Evolutionary conservation across 2,329 filamentous ascomycete genomes (phyloP), one percentile per base, ranked within the genome.

Genomic region (Ilyonectria sp.): DNA sequence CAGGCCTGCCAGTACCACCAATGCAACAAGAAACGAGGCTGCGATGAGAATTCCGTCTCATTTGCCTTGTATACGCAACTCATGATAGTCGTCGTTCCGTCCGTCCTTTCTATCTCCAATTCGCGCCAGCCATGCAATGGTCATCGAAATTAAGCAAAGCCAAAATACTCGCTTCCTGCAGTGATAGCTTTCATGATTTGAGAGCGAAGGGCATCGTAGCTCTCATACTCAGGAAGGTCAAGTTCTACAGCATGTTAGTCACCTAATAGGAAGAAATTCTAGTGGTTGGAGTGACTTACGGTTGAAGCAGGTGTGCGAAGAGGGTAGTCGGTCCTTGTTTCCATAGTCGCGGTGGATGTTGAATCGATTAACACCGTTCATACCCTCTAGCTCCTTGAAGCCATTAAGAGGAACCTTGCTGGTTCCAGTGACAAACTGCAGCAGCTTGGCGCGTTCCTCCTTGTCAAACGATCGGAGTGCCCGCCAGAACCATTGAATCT

Each of bases 401-500:
- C 96, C 96, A 75, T 99, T 99, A 56, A 99, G 90, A 44, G 96
- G 96, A 53, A 99, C 97, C 84, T 99, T 99, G 81, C 93, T 97
- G 19, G 97, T 99, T 79, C 96, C 96, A 1, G 97, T 99, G 73
- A 99, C 96, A 80, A 99, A 99, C 78, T 99, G 96, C 50, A 99
- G 88, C 69, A 99, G 86, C 83, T 99, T 99, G 75, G 96, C 96
- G 68, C 94, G 93, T 83, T 99, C 97, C 84, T 99, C 97, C 84
- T 98, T 98, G 85, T 98, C 97, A 78, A 98, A 99, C 5, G 95
- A 97, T 75, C 96, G 92, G 49, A 99, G 91, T 29, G 96, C 96
- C 77, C 97, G 92, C 96, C 96, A 99, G 90, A 99, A 99, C 96
- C 96, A 99, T 80, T 98, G 95, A 67, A 99, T 97, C 80, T 99